A percentile compares a stretch with the other conserved stretches of the same genome.
These are phyloP conservation scores for Mortierella alpina DNA, from an alignment of 192 early-diverging fungal genomes.

Conservation along the genomic window DNA sequence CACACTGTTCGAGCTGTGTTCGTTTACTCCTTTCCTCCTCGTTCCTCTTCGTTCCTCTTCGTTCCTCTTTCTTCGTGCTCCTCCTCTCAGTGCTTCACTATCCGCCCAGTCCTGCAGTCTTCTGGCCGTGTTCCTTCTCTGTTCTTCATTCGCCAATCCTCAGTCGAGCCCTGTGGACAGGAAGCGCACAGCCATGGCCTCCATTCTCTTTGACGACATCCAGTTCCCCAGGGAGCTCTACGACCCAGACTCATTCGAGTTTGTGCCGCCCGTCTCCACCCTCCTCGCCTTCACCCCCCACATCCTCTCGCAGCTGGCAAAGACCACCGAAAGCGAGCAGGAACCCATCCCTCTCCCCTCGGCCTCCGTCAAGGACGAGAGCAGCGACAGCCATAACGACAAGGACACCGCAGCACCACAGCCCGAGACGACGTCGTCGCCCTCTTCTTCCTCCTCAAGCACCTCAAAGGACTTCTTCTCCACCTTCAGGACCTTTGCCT, in stretches of 20 bases:
- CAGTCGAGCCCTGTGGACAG: too few species aligned
- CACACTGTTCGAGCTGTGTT: too few species aligned
- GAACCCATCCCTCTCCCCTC: slow-evolving; percentile 39
- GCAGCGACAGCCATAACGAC: neutral
- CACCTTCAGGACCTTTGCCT: slow-evolving; percentile 18
- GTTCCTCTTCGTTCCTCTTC: too few species aligned
- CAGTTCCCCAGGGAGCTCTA: slow-evolving; percentile 61
- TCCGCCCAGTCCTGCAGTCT: too few species aligned
- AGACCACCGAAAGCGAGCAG: slow-evolving; percentile 53
- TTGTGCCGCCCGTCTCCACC: slow-evolving; percentile 58
- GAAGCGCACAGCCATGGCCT: slow-evolving; percentile 23
- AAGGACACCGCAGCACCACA: neutral
- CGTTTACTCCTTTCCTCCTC: too few species aligned
- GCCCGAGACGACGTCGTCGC: neutral
- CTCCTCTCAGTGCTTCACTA: too few species aligned
- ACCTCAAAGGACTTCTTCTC: slow-evolving; percentile 19
- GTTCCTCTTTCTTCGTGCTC: too few species aligned
- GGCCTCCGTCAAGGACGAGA: neutral
- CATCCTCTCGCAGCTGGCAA: slow-evolving; percentile 60
- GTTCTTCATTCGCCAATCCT: too few species aligned
- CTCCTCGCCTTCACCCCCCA: slow-evolving; percentile 62
- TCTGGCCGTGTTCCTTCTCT: too few species aligned
- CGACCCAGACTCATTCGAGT: slow-evolving; percentile 55
- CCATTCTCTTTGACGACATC: slow-evolving; percentile 62
- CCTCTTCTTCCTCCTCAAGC: neutral